These are phyloP conservation scores for Ceratocystis smalleyi DNA, from an alignment of 2,329 filamentous ascomycete species.

Conservation along the genomic window DNA sequence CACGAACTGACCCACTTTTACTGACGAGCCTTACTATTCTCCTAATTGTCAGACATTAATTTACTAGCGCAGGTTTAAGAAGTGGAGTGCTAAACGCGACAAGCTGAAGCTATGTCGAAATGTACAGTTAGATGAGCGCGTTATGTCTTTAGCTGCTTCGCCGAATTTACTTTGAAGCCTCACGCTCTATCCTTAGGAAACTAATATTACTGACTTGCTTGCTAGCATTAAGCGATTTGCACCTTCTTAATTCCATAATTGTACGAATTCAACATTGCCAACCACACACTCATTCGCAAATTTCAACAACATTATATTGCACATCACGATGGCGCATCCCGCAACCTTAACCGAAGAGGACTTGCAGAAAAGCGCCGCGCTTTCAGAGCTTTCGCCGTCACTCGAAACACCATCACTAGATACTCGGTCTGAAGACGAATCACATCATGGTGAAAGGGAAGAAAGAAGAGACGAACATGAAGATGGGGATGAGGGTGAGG, in stretches of 20 bases:
- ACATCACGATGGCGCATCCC: slow-evolving; percentile 11
- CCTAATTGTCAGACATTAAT: too few species aligned
- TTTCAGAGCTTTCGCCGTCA: slow-evolving; percentile 25
- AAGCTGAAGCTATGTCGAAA: too few species aligned
- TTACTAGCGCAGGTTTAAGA: too few species aligned
- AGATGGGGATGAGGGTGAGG: neutral
- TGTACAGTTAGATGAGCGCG: neutral
- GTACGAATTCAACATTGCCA: neutral
- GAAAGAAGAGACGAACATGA: neutral
- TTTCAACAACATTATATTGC: neutral
- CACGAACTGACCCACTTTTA: neutral
- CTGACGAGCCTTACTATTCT: neutral
- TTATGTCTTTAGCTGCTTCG: neutral
- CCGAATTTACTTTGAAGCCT: neutral
- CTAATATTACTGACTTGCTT: too few species aligned
- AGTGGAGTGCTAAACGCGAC: too few species aligned
- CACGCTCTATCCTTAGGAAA: too few species aligned
- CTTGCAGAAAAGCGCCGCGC: slow-evolving; percentile 39
- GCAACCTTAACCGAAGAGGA: slow-evolving; percentile 35
- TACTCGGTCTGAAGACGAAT: neutral
- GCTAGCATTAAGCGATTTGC: too few species aligned
- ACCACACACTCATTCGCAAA: neutral
- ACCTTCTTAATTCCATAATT: too few species aligned
- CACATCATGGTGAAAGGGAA: too few species aligned
- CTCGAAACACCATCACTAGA: slow-evolving; percentile 25